A percentile compares a stretch with the other conserved stretches of the same genome.
Evolutionary conservation across 306 rosid genomes (phyloP).

Genomic region (Sicyos edulis): DNA sequence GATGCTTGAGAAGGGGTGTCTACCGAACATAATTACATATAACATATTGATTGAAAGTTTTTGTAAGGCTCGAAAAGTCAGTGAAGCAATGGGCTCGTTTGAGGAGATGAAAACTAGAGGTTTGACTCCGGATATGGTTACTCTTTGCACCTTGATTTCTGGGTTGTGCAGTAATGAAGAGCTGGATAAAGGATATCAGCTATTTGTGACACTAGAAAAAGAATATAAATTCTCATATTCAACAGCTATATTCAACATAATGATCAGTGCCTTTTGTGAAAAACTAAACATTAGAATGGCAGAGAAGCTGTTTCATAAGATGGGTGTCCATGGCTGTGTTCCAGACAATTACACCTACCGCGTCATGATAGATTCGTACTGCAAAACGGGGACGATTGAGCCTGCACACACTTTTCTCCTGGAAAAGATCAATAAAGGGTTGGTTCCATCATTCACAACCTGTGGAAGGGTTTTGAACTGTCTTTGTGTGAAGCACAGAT

Average conservation of each 20-base stretch:
- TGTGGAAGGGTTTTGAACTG: conserved; percentile 77
- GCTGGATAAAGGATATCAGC: conserved; percentile 57
- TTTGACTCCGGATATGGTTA: conserved; percentile 59
- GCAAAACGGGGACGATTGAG: conserved; percentile 59
- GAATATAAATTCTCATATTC: conserved; percentile 46
- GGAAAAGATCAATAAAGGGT: conserved; percentile 52
- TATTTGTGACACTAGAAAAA: conserved; percentile 44
- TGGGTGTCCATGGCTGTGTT: conserved; percentile 39
- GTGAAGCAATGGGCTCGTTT: conserved; percentile 52
- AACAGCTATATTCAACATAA: conserved; percentile 64
- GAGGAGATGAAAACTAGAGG: conserved; percentile 54
- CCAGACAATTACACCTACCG: conserved; percentile 73
- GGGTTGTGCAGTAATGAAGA: conserved; percentile 63
- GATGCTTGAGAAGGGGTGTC: conserved; percentile 64
- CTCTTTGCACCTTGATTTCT: conserved; percentile 57
- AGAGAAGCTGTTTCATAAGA: conserved; percentile 50
- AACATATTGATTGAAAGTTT: conserved; percentile 71
- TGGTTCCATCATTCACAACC: conserved; percentile 58
- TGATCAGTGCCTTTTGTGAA: conserved; percentile 57
- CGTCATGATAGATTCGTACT: conserved; percentile 72
- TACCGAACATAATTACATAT: conserved; percentile 58
- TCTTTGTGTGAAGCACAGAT: conserved; percentile 53
- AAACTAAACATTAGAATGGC: conserved; percentile 54
- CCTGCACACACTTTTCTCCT: conserved; percentile 51
- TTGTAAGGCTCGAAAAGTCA: conserved; percentile 62